These are phyloP conservation scores for Fusarium albidum DNA, from an alignment of 2,329 filamentous ascomycete species.

Conservation along the genomic window DNA sequence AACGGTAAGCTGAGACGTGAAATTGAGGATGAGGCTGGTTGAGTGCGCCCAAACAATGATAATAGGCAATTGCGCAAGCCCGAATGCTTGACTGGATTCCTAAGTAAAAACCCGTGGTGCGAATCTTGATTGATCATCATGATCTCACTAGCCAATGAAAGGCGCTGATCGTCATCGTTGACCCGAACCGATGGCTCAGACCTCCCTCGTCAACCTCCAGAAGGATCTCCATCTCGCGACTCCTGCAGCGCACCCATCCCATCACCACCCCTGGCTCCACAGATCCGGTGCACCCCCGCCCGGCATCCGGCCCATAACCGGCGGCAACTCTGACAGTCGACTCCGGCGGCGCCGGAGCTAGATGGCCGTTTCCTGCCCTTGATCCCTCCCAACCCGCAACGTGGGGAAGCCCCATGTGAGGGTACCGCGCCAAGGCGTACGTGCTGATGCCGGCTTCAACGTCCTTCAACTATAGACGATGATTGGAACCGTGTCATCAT, in stretches of 20 bases:
- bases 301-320: conserved; percentile 14
- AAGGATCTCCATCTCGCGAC: conserved; percentile 4
- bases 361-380: background rate
- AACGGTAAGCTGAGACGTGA: too few relatives aligned
- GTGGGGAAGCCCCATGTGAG: too few relatives aligned
- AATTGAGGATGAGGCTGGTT: too few relatives aligned
- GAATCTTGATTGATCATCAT: conserved; percentile 28
- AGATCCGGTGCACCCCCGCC: conserved; percentile 13
- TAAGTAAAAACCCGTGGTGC: background rate
- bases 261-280: conserved; percentile 14
- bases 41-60: too few relatives aligned
- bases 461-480: too few relatives aligned
- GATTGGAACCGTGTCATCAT: too few relatives aligned
- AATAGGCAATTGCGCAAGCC: too few relatives aligned
- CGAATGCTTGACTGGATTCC: too few relatives aligned
- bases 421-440: too few relatives aligned
- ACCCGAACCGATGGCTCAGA: conserved; percentile 13
- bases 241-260: background rate
- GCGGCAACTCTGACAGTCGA: conserved; percentile 3
- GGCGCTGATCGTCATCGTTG: conserved; percentile 16
- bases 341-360: conserved; percentile 8
- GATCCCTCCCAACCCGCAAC: background rate
- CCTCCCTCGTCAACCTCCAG: conserved; percentile 14
- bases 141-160: conserved; percentile 22
- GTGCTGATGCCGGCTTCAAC: too few relatives aligned